Base-by-base conservation (phyloP, 306 rosid genomes). In the Ceratonia siliqua region DNA sequence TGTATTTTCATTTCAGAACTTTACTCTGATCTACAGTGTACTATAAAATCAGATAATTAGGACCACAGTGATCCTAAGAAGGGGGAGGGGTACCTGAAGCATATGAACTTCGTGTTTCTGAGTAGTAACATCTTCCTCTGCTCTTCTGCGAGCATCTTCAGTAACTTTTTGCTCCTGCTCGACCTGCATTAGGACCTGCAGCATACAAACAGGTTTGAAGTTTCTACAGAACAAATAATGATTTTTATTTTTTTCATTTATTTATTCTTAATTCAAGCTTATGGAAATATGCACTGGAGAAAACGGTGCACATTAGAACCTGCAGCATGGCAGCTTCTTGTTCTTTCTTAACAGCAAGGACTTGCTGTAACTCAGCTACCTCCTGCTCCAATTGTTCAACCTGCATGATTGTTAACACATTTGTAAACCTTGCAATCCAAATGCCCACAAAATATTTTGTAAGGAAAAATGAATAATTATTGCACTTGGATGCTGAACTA, bases 291-390 rank as follows among this genome's bases (percentile, higher is more conserved):
- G 63, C 46, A 72, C 72, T 43, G 85, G 70, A 70, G 76, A 75
- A 80, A 83, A 82, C 68, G 50, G 76, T 66, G 81, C 79, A 68
- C 78, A 76, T 32, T 49, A 82, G 72, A 84, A 92, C 99, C 99
- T 92, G 84, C 78, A 94, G 84, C 93, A 94, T 85, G 72, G 95
- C 89, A 79, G 84, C 70, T 87, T 90, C 99, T 90, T 94, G 95
- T 77, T 90, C 93, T 83, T 87, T 87, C 85, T 94, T 90, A 55
- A 90, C 97, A 10, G 82, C 33, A 73, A 94, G 92, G 80, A 72
- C 76, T 79, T 86, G 81, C 64, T 70, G 82, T 73, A 90, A 84
- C 66, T 77, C 83, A 35, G 87, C 85, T 58, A 94, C 82, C 85
- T 90, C 96, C 74, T 75, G 75, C 93, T 94, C 97, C 88, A 94